Evolutionary conservation across 2,329 filamentous ascomycete species (phyloP), one percentile per base, ranked within the genome.

Genomic region (Arthroderma sp.): DNA sequence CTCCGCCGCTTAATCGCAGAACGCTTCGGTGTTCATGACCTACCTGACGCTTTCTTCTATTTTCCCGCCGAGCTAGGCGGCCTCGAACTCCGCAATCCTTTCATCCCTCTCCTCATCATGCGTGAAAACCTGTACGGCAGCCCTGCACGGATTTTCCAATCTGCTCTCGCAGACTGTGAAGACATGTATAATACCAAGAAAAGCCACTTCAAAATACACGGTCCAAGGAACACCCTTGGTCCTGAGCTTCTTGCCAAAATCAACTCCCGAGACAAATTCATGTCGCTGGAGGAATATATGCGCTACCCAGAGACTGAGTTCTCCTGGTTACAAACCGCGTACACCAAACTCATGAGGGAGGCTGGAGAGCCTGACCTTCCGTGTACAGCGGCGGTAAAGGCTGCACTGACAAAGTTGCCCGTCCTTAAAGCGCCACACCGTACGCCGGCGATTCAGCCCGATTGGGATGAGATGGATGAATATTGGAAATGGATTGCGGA

Each of bases 31-130:
- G 61, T 71, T 8, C 50, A 58, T 1, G 55, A 68, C 46, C 57
- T 74, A 4, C 70, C 70, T 0, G 71, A 72, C 28, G 71, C 69
- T 3, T 72, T 73, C 47, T 67, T 74, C 52, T 74, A 69, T 53
- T 73, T 73, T 50, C 71, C 72, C 0, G 60, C 70, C 32, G 67
- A 71, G 45, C 61, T 74, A 6, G 71, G 72, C 4, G 71, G 71
- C 1, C 57, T 74, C 3, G 68, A 68, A 6, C 60, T 75, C 6
- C 61, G 66, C 40, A 74, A 72, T 32, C 70, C 71, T 0, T 72
- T 73, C 47, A 64, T 75, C 22, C 52, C 58, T 1, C 63, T 72
- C 3, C 59, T 74, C 9, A 61, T 67, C 27, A 70, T 72, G 64
- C 66, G 56, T 43, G 66, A 64, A 46, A 62, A 52, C 40, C 61